These are phyloP conservation scores for Apiospora malaysiana DNA, from an alignment of 2,329 filamentous ascomycete species.

Conservation along the genomic window DNA sequence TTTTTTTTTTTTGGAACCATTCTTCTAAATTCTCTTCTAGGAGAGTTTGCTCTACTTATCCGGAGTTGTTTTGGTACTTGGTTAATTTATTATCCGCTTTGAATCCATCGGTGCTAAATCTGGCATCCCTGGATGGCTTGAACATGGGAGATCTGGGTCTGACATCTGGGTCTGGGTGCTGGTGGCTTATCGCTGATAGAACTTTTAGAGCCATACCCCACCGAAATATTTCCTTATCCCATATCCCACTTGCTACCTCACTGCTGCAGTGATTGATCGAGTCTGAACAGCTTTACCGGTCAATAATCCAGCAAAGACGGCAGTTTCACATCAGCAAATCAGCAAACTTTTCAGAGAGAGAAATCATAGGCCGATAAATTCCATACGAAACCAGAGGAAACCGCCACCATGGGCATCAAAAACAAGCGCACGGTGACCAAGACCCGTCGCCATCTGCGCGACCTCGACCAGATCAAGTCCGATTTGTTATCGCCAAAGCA, in stretches of 20 bases:
- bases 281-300: not conserved
- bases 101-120: no score
- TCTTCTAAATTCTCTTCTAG: no score
- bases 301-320: not conserved
- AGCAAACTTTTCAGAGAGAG: not conserved
- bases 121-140: no score
- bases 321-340: not conserved
- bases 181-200: slow-evolving; percentile 16
- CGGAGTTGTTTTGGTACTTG: no score
- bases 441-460: slow-evolving; percentile 76
- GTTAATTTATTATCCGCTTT: no score
- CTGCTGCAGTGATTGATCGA: slow-evolving; percentile 3
- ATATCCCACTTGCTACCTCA: slow-evolving; percentile 1
- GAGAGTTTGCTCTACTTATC: no score
- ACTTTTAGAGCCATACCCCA: slow-evolving; percentile 17
- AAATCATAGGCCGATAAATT: not conserved
- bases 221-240: slow-evolving; percentile 18
- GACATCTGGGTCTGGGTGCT: no score
- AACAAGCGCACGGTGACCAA: slow-evolving; percentile 73
- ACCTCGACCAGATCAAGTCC: slow-evolving; percentile 88
- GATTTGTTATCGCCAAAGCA: slow-evolving; percentile 83
- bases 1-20: no score
- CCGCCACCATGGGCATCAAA: slow-evolving; percentile 67
- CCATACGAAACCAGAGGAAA: not conserved
- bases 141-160: no score